Evolutionary conservation across 352 stramenopile species (phyloP).

Genomic region (Aphanomyces stellatus): DNA sequence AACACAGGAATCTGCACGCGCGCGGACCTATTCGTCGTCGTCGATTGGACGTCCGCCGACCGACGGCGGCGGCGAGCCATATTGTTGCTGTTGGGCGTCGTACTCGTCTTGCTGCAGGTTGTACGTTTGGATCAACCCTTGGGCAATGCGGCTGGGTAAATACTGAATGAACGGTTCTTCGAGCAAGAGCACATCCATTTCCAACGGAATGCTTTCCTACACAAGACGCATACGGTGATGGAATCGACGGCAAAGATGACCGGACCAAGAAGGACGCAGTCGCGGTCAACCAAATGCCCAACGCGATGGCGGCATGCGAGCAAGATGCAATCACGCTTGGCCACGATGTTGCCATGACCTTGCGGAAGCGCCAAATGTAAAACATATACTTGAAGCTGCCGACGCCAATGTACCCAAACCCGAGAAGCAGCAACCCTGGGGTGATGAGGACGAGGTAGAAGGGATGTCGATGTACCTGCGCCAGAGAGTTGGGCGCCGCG

Average conservation of each 20-base stretch:
- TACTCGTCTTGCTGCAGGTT: slow-evolving; percentile 75
- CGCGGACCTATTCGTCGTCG: slow-evolving; percentile 22
- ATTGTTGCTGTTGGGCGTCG: not conserved
- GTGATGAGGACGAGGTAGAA: not conserved
- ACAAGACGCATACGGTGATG: not conserved
- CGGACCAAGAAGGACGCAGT: slow-evolving; percentile 77
- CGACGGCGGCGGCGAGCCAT: too few relatives aligned
- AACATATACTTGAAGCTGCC: slow-evolving; percentile 86
- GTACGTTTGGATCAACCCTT: slow-evolving; percentile 84
- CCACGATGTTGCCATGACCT: slow-evolving; percentile 83
- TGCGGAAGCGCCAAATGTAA: slow-evolving; percentile 82
- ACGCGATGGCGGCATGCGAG: slow-evolving; percentile 67
- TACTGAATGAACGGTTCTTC: slow-evolving; percentile 75
- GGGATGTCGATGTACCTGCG: slow-evolving; percentile 31
- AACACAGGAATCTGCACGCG: too few relatives aligned
- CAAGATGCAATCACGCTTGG: slow-evolving; percentile 73
- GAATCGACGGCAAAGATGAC: too few relatives aligned
- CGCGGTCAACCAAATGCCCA: slow-evolving; percentile 80
- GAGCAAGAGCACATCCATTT: slow-evolving; percentile 75
- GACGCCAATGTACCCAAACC: slow-evolving; percentile 83
- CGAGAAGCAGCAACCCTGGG: slow-evolving; percentile 58
- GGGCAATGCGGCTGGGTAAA: slow-evolving; percentile 74
- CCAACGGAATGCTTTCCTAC: slow-evolving; percentile 77
- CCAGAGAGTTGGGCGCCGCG: slow-evolving; percentile 74
- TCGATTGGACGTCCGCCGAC: not conserved